Percentiles rank a stretch among this genome's conserved stretches.
These are phyloP conservation scores for Apiospora saccharicola DNA, from an alignment of 2,329 filamentous ascomycete genomes.

Conservation along the genomic window DNA sequence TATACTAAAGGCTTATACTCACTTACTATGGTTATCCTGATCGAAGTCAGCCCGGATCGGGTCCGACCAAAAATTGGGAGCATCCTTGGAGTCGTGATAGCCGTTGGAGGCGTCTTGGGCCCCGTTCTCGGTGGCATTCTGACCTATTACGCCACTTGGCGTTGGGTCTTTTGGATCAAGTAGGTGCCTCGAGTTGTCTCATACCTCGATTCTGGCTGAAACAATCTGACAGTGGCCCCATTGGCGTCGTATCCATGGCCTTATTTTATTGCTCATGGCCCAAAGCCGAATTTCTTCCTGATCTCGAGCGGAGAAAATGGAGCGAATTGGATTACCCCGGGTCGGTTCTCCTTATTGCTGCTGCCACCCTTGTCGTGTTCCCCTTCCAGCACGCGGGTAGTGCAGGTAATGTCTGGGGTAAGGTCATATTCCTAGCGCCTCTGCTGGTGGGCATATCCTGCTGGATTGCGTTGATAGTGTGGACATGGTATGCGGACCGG, in stretches of 20 bases:
- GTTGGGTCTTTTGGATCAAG: constrained; percentile 69
- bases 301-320: constrained; percentile 51
- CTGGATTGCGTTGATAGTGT: constrained; percentile 48
- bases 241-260: constrained; percentile 54
- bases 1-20: constrained; percentile 55
- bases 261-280: constrained; percentile 62
- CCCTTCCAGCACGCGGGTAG: constrained; percentile 61
- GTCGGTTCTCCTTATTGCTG: constrained; percentile 59
- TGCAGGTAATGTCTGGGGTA: constrained; percentile 49
- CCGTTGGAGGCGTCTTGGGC: constrained; percentile 57
- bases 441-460: constrained; percentile 47
- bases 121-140: constrained; percentile 60
- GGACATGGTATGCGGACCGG: constrained; percentile 46
- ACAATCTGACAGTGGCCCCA: constrained; percentile 52
- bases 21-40: constrained; percentile 62
- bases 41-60: constrained; percentile 55
- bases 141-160: constrained; percentile 58
- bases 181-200: constrained; percentile 39
- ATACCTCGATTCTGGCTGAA: background rate
- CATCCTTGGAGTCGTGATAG: constrained; percentile 57
- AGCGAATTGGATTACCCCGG: constrained; percentile 61
- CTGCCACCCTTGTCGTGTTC: constrained; percentile 63
- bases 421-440: constrained; percentile 51
- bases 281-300: constrained; percentile 47
- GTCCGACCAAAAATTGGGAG: constrained; percentile 53